A percentile compares a stretch with the other conserved stretches of the same genome.
phyloP scores from a whole-genome alignment of 1,284 basidiomycete species.

The Heterobasidion occidentale region DNA sequence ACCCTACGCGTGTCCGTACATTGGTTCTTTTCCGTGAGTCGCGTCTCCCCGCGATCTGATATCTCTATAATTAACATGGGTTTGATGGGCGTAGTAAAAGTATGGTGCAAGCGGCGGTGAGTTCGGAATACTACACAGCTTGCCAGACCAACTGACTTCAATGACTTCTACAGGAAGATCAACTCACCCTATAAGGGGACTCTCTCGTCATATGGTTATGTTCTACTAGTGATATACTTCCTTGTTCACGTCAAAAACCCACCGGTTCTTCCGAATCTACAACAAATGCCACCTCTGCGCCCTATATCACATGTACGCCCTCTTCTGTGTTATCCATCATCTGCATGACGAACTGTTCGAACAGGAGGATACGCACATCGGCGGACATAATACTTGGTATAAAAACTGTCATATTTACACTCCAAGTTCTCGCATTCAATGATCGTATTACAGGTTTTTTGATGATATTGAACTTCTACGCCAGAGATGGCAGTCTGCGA shows the following conservation, averaged over 20 bases:
- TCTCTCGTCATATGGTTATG: conserved; percentile 95
- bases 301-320: conserved; percentile 60
- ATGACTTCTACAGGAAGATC: conserved; percentile 65
- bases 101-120: conserved; percentile 94
- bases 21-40: conserved; percentile 91
- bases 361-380: conserved; percentile 81
- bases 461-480: conserved; percentile 92
- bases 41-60: too few relatives aligned
- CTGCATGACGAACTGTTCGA: conserved; percentile 11
- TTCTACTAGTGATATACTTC: conserved; percentile 96
- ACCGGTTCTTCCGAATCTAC: conserved; percentile 86
- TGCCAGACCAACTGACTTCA: neutral
- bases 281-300: conserved; percentile 81
- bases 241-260: conserved; percentile 95
- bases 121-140: conserved; percentile 11
- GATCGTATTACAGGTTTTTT: conserved; percentile 65
- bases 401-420: neutral
- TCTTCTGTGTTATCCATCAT: conserved; percentile 6
- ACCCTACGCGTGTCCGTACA: conserved; percentile 88
- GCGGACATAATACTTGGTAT: conserved; percentile 79
- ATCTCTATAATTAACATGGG: neutral
- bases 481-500: conserved; percentile 90
- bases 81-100: conserved; percentile 67
- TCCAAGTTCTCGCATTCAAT: neutral
- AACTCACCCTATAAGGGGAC: conserved; percentile 98